Evolutionary conservation across 2,329 filamentous ascomycete genomes (phyloP), one percentile per base, ranked within the genome.

Genomic region (Ampelomyces quisqualis): DNA sequence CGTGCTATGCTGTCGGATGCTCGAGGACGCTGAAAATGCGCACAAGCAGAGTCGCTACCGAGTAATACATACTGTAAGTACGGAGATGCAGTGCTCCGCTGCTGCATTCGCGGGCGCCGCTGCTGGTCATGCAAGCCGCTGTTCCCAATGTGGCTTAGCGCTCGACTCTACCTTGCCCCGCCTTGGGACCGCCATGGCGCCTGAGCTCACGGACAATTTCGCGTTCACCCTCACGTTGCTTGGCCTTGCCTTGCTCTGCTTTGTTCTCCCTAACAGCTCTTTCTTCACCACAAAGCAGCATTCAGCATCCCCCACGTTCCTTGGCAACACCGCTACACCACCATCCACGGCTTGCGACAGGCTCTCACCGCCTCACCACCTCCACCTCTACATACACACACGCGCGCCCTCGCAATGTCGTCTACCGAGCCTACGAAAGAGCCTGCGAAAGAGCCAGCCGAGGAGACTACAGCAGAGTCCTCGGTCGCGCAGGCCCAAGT

Each of bases 401-500:
- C 17, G 30, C 13, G 7, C 30, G 24, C 30, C 19, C 27, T 17
- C 40, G 26, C 19, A 39, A 51, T 54, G 47, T 45, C 48, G 11
- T 45, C 48, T 21, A 40, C 53, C 9, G 55, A 58, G 13, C 43
- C 48, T 20, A 44, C 41, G 15, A 42, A 38, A 23, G 32, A 45
- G 27, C 27, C 35, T 7, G 30, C 23, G 9, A 11, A 9, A 4
- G 23, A 45, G 17, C 34, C 43, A n/a, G 43, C 34, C 6, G 38
- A 38, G 13, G 41, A 48, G 19, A 34, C 43, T 9, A 38, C 34
- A 6, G 38, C 43, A 20, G 47, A 50, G 21, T 49, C 28, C 14
- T 31, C 51, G 15, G 29, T 53, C 34, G 53, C 51, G 17, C 9
- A 50, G 13, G 55, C 61, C 1, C 71, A 76, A 51, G 53, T 64